Conservation (phyloP, 208 protist species). For the Crithidia bombi region DNA sequence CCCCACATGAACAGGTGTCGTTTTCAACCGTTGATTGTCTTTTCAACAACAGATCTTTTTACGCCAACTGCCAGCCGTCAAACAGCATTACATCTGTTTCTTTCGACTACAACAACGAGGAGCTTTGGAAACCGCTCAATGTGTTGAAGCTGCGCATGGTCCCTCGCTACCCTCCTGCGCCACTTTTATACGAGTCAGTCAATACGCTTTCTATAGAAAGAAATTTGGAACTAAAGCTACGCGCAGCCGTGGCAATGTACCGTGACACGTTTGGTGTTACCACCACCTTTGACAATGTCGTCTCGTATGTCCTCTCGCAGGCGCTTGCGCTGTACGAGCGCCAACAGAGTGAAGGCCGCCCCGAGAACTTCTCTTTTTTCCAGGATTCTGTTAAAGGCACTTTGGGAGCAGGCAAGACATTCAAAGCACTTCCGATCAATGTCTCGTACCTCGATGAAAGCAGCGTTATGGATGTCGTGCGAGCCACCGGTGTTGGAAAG, state of each 20-base stretch:
- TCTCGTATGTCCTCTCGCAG: conserved; percentile 83
- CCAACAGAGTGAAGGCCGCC: conserved; percentile 48
- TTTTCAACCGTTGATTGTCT: conserved; percentile 80
- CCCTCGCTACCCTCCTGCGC: conserved; percentile 67
- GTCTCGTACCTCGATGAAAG: conserved; percentile 71
- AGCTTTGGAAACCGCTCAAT: conserved; percentile 91
- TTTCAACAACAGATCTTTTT: conserved; percentile 90
- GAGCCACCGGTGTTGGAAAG: conserved; percentile 58
- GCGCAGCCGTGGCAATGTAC: conserved; percentile 49
- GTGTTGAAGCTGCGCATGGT: conserved; percentile 90
- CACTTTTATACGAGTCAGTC: conserved; percentile 57
- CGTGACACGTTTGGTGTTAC: conserved; percentile 78
- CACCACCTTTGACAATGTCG: conserved; percentile 76
- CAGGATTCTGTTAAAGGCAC: conserved; percentile 82
- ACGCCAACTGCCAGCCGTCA: conserved; percentile 85
- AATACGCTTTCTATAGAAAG: conserved; percentile 49
- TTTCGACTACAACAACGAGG: conserved; percentile 91
- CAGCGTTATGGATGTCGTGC: conserved; percentile 73
- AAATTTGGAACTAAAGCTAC: conserved; percentile 59
- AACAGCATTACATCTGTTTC: conserved; percentile 53
- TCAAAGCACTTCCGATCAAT: conserved; percentile 92
- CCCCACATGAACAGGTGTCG: conserved; percentile 44
- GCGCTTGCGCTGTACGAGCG: conserved; percentile 85
- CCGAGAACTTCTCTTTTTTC: conserved; percentile 75
- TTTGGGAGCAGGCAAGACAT: conserved; percentile 88